These are phyloP conservation scores for Acacia melanoxylon DNA, from an alignment of 306 rosid species.

Conservation along the genomic window DNA sequence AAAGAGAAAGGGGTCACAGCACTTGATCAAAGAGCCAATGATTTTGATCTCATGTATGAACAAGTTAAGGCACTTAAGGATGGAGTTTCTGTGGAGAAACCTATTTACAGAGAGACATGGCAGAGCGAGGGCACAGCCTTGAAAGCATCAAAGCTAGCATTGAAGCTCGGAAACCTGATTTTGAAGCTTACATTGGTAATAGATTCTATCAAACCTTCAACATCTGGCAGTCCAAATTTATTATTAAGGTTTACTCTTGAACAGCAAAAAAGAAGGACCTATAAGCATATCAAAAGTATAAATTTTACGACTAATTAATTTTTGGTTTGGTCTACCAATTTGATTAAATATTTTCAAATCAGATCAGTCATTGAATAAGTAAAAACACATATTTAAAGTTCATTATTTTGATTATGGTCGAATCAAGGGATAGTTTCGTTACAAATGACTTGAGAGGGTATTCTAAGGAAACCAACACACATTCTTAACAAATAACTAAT, in stretches of 20 bases:
- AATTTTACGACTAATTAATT: neutral
- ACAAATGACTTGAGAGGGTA: no score
- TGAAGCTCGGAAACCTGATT: slow-evolving; percentile 95
- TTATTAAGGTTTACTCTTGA: neutral
- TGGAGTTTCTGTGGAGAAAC: slow-evolving; percentile 72
- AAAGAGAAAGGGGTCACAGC: slow-evolving; percentile 94
- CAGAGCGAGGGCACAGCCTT: slow-evolving; percentile 97
- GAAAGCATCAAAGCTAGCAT: slow-evolving; percentile 99
- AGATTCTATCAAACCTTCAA: neutral
- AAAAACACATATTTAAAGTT: neutral
- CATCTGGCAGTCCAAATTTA: neutral
- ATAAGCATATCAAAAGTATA: neutral
- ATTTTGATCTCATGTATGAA: slow-evolving; percentile 94
- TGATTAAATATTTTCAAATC: neutral
- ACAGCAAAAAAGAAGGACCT: neutral
- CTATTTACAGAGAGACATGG: slow-evolving; percentile 98
- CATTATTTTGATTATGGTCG: neutral
- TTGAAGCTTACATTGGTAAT: slow-evolving; percentile 92
- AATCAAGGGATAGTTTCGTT: no score
- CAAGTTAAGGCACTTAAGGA: slow-evolving; percentile 87
- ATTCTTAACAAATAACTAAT: no score
- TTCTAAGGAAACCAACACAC: no score
- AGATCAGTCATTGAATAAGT: neutral
- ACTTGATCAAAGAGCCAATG: slow-evolving; percentile 87
- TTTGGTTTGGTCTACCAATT: neutral